Evolutionary conservation across 148 eudicot genomes (phyloP), one percentile per base, ranked within the genome.

Genomic region (Bassia scoparia): DNA sequence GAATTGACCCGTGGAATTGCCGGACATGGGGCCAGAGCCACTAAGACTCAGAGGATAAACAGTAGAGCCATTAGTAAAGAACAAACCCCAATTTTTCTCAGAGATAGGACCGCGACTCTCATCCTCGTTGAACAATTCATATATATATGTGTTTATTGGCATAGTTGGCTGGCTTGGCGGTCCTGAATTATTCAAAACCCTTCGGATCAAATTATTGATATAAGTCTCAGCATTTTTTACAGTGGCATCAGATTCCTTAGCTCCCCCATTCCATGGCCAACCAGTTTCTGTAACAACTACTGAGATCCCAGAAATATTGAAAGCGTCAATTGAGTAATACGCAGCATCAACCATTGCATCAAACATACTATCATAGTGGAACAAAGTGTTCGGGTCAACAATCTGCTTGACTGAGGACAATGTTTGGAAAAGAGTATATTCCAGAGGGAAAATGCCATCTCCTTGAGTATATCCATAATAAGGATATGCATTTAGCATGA

Each of bases 301-400:
- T 44, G 93, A 91, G 67, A 94, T 87, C 46, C 70, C 83, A 9
- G 97, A 89, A 61, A 88, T 80, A 70, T 88, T 91, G 50, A 78
- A 77, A 31, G 85, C 86, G 24, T 86, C 82, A 23, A 91, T 94
- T 58, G 98, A 87, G 78, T 89, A 85, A 74, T 94, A 94, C 21
- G 93, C 79, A 65, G 98, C 98, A 81, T 94, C 98, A 38, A 94
- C 91, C 90, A 94, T 83, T 64, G 97, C 89, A 82, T 94, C 98
- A 77, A 94, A 91, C 97, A 94, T 91, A 81, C 96, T 94, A 67
- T 83, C 76, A 74, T 94, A 94, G 62, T 87, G 90, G 54, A 83
- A 83, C 44, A 94, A 82, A 21, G 98, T 91, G 73, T 94, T 94
- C 27, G 98, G 98, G 71, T 91, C 98, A 73, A 94, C 98, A 74